Evolutionary conservation across 495 filamentous ascomycete species (phyloP), one percentile per base, ranked within the genome.

Genomic region (Ramalina peruviana): DNA sequence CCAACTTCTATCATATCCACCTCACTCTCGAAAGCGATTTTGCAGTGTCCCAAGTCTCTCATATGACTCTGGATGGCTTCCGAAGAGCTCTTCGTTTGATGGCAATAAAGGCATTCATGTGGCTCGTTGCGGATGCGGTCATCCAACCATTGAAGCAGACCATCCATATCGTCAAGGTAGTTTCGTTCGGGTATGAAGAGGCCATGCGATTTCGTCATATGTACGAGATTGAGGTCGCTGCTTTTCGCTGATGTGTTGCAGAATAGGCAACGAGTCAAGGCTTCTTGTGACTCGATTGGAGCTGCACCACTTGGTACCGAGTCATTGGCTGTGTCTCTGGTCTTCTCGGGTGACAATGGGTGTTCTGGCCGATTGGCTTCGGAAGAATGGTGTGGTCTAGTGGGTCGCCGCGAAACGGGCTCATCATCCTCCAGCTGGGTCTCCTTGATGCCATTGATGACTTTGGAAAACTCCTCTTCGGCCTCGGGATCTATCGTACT

Each of bases 21-120:
- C 60, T 95, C 86, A 0, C 78, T 80, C 40, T 83, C 82, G 63
- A 93, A 99, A 1, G 86, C 88, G 54, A 99, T 89, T 76, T 86
- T 94, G 71, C 88, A 96, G 65, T 99, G 92, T 9, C 85, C 80
- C 66, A 88, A 89, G 64, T 99, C 92, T 33, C 83, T 81, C 92
- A 99, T 99, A 63, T 99, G 92, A 0, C 86, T 93, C 53, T 92
- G 86, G 36, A 86, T 75, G 13, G 85, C 88, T 48, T 76, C 74
- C 1, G 80, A 68, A 21, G 79, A 86, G 51, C 79, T 78, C 61
- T 86, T 82, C 25, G 79, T 61, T 56, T 86, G 86, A 56, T 83
- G 80, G 62, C 92, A 99, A 60, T 81, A 86, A 26, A 97, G 66
- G 63, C 93, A 90, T 56, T 88, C 77, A 58, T 85, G 83, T 0